Evolutionary conservation across 306 rosid species (phyloP), one percentile per base, ranked within the genome.

Genomic region (Mimosa bimucronata): DNA sequence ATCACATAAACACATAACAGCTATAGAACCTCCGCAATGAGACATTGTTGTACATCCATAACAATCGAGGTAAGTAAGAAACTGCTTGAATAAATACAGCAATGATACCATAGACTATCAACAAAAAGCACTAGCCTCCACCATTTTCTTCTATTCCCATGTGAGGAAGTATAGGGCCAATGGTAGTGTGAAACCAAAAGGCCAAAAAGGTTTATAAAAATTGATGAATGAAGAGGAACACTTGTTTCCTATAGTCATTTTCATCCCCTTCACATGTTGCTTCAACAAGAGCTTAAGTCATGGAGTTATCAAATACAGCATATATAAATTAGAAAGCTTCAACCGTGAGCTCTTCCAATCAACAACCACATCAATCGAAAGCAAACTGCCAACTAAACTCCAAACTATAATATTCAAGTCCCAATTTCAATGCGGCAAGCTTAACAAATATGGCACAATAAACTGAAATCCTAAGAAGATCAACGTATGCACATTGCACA

Each of bases 221-320:
- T n/a, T n/a, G n/a, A n/a, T n/a, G n/a, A n/a, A n/a, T n/a, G n/a
- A n/a, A n/a, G n/a, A n/a, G n/a, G n/a, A n/a, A n/a, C n/a, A n/a
- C n/a, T n/a, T n/a, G n/a, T n/a, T n/a, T n/a, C n/a, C n/a, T n/a
- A n/a, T n/a, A n/a, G n/a, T n/a, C n/a, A 0, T 40, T 67, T 67
- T 23, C 30, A 38, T 18, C 30, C 50, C 29, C 31, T 38, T 19
- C 30, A 40, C 28, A 67, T 10, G 25, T 57, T 57, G 23, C 41
- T 42, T 55, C 13, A 55, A 25, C 31, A 73, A 73, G 77, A 74
- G 38, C 64, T 55, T 67, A 37, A 53, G 38, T 34, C 34, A 53
- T 38, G 10, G 6, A 6, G 15, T 7, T 55, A 18, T 45, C 41
- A 25, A 57, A 15, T 74, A n/a, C n/a, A 23, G 18, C 53, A 23